These are phyloP conservation scores for Colletotrichum nymphaeae DNA, from an alignment of 2,329 filamentous ascomycete genomes.

Conservation along the genomic window DNA sequence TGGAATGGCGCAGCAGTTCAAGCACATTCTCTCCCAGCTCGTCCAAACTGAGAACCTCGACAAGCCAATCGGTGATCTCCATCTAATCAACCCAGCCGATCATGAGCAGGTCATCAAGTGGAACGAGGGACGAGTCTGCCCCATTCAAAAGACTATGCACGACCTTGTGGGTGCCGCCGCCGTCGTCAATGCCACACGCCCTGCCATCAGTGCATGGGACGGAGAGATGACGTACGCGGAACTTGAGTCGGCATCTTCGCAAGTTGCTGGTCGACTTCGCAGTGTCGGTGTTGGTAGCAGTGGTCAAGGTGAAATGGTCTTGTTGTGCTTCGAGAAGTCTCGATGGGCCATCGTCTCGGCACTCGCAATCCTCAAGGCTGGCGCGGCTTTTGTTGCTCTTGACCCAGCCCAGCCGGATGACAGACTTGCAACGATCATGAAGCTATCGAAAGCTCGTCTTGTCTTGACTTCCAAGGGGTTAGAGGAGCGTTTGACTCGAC, in stretches of 20 bases:
- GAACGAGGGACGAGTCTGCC: not conserved
- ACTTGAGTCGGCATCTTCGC: slow-evolving; percentile 31
- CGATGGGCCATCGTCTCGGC: slow-evolving; percentile 35
- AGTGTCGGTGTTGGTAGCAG: not conserved
- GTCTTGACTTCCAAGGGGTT: not conserved
- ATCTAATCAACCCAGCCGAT: not conserved
- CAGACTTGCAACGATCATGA: not conserved
- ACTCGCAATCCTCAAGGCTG: slow-evolving; percentile 37
- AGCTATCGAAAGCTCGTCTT: not conserved
- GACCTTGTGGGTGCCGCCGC: not conserved
- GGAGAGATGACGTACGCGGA: slow-evolving; percentile 44
- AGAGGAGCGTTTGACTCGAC: not conserved
- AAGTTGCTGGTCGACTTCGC: slow-evolving; percentile 13
- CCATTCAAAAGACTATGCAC: not conserved
- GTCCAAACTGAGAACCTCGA: not conserved
- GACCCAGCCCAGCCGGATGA: slow-evolving; percentile 10
- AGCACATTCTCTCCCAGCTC: not conserved
- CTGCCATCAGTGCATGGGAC: slow-evolving; percentile 44
- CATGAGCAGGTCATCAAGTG: not conserved
- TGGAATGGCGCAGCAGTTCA: not conserved
- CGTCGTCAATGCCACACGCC: not conserved
- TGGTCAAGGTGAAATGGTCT: not conserved
- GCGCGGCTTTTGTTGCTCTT: slow-evolving; percentile 27
- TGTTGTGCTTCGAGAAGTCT: slow-evolving; percentile 16
- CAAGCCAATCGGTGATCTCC: not conserved